These are phyloP conservation scores for Claviceps sp. DNA, from an alignment of 2,329 filamentous ascomycete species.

Conservation along the genomic window DNA sequence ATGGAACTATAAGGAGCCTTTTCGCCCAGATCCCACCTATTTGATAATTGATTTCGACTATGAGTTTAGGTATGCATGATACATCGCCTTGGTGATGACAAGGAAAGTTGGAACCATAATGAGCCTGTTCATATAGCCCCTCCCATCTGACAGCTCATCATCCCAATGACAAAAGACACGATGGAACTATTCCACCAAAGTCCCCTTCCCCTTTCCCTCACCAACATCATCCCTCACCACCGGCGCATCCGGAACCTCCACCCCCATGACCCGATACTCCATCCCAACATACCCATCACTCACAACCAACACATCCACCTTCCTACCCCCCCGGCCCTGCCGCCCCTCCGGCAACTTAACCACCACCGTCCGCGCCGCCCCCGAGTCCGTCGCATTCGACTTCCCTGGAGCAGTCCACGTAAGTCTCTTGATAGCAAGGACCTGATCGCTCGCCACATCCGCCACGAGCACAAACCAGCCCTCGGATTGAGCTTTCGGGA, in stretches of 20 bases:
- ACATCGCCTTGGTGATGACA: no score
- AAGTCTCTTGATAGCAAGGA: constrained; percentile 75
- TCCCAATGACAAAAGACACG: not conserved
- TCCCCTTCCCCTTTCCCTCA: constrained; percentile 11
- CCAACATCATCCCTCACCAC: constrained; percentile 33
- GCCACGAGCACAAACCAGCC: constrained; percentile 80
- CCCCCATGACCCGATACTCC: constrained; percentile 34
- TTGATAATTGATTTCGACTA: no score
- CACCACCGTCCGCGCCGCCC: constrained; percentile 28
- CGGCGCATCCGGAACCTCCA: constrained; percentile 39
- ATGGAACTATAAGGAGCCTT: no score
- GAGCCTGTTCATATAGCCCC: no score
- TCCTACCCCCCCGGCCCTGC: constrained; percentile 28
- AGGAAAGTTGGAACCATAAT: no score
- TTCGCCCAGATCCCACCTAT: no score
- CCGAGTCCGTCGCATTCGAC: constrained; percentile 32
- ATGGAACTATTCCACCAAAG: not conserved
- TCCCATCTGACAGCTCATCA: no score
- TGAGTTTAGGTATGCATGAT: no score
- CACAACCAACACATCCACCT: constrained; percentile 60
- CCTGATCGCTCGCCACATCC: constrained; percentile 53
- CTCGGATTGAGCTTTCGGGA: constrained; percentile 89
- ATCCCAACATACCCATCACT: constrained; percentile 84
- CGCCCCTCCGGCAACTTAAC: constrained; percentile 47
- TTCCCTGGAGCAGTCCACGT: constrained; percentile 46